These are phyloP conservation scores for Penstemon eatonii DNA, from an alignment of 257 asterid species.

Conservation along the genomic window DNA sequence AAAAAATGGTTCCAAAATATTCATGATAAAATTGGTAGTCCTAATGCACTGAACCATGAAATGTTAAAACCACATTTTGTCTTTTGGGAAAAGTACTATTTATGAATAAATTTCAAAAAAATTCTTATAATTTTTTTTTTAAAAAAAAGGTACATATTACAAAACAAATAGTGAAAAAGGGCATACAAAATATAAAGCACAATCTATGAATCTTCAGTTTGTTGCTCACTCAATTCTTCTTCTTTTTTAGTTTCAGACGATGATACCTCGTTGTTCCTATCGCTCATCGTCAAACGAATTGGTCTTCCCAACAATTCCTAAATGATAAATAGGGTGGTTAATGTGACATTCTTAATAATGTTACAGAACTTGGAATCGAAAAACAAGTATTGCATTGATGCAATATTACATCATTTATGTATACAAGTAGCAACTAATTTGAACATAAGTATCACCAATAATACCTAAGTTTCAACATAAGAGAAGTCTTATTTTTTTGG, in stretches of 20 bases:
- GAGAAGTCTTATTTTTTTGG: neutral
- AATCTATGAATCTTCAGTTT: constrained; percentile 35
- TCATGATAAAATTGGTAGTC: too few species aligned
- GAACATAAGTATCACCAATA: too few species aligned
- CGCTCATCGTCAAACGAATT: constrained; percentile 63
- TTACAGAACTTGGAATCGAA: neutral
- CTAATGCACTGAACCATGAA: too few species aligned
- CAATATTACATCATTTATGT: neutral
- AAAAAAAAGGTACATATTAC: too few species aligned
- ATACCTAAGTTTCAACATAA: neutral
- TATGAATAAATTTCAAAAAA: too few species aligned
- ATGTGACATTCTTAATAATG: neutral
- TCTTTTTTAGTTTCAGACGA: constrained; percentile 28
- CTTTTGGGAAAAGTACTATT: too few species aligned
- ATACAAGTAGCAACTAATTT: neutral
- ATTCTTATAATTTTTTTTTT: too few species aligned
- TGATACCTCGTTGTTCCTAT: constrained; percentile 36
- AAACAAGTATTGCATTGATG: neutral
- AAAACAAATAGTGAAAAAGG: too few species aligned
- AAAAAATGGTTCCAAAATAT: too few species aligned
- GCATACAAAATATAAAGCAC: constrained; percentile 2
- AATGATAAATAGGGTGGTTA: neutral
- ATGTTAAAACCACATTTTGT: too few species aligned
- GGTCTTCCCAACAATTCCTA: constrained; percentile 86
- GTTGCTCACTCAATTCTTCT: constrained; percentile 33